Base-by-base conservation (phyloP, 768 basidiomycete species). In the Cytidiella melzeri region DNA sequence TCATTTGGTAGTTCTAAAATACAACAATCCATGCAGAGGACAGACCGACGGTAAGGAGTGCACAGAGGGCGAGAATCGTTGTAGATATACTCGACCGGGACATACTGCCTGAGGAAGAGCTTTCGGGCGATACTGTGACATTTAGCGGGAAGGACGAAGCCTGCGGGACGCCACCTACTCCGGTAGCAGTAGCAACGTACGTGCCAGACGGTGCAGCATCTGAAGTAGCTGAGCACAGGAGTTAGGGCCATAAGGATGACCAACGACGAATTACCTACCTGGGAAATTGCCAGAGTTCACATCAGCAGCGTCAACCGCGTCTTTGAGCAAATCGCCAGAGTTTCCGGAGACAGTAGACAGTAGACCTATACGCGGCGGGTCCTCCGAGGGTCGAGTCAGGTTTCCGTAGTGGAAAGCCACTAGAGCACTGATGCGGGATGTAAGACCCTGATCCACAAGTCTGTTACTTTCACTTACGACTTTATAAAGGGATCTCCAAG, bases 401-500 rank as follows among this genome's bases (percentile, higher is more conserved):
- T 88, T 85, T 5, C 87, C 87, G 60, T 79, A 88, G 62, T 88
- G 76, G 60, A 80, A 89, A 19, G 84, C 67, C 10, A 80, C 73
- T 15, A 88, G 58, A 5, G 81, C 83, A 12, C 87, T 54, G 55
- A 26, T 12, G 47, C 48, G 28, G 28, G 20, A 20, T n/a, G n/a
- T n/a, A n/a, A n/a, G n/a, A n/a, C n/a, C n/a, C n/a, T n/a, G n/a
- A n/a, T n/a, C n/a, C n/a, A n/a, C n/a, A n/a, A n/a, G n/a, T n/a
- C n/a, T n/a, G n/a, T n/a, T n/a, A n/a, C n/a, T n/a, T n/a, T n/a
- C 1, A 67, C 78, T 40, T 52, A 87, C 85, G 83, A 74, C 61
- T 87, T 87, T 50, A 90, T 57, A 56, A 89, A 89, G 1, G 87
- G 87, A 55, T 75, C 77, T 2, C 87, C 87, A 25, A 90, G 66